Percentiles rank a stretch among this genome's conserved stretches.
Evolutionary conservation across 176 grass and related monocot species (phyloP).

Genomic region (Phyllostachys edulis): DNA sequence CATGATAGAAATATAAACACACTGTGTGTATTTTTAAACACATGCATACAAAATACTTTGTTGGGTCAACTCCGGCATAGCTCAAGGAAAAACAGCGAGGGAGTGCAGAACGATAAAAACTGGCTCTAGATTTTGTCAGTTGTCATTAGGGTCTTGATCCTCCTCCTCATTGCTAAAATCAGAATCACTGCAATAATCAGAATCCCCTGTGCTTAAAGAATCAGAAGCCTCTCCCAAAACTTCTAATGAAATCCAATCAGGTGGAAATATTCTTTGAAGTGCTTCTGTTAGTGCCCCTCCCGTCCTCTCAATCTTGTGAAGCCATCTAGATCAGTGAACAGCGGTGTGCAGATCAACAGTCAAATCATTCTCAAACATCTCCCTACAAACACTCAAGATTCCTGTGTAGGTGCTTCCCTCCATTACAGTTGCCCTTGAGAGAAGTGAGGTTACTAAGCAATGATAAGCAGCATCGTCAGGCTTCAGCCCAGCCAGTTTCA

Average conservation of each 20-base stretch:
- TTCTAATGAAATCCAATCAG: slow-evolving; percentile 86
- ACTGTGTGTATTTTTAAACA: neutral
- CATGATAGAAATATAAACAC: neutral
- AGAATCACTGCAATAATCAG: slow-evolving; percentile 50
- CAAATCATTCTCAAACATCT: slow-evolving; percentile 86
- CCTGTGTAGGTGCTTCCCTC: slow-evolving; percentile 67
- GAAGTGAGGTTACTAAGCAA: slow-evolving; percentile 87
- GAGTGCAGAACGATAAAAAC: neutral
- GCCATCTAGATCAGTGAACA: slow-evolving; percentile 87
- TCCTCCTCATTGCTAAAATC: slow-evolving; percentile 48
- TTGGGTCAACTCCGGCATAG: slow-evolving; percentile 10
- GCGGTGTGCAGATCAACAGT: slow-evolving; percentile 78
- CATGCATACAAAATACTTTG: slow-evolving; percentile 30
- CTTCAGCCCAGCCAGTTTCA: slow-evolving; percentile 62
- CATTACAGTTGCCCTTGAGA: slow-evolving; percentile 70
- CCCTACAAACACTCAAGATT: slow-evolving; percentile 89
- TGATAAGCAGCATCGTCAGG: slow-evolving; percentile 89
- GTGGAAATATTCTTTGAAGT: slow-evolving; percentile 86
- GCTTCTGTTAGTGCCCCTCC: slow-evolving; percentile 92
- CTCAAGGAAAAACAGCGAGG: neutral
- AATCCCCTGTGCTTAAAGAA: slow-evolving; percentile 29
- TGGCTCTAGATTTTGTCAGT: slow-evolving; percentile 29
- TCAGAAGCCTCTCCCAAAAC: slow-evolving; percentile 31
- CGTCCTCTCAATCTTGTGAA: slow-evolving; percentile 78
- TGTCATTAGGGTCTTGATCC: slow-evolving; percentile 36